Percentiles rank a stretch among this genome's conserved stretches.
These are phyloP conservation scores for Glycine latifolia DNA, from an alignment of 306 rosid genomes.

Conservation along the genomic window DNA sequence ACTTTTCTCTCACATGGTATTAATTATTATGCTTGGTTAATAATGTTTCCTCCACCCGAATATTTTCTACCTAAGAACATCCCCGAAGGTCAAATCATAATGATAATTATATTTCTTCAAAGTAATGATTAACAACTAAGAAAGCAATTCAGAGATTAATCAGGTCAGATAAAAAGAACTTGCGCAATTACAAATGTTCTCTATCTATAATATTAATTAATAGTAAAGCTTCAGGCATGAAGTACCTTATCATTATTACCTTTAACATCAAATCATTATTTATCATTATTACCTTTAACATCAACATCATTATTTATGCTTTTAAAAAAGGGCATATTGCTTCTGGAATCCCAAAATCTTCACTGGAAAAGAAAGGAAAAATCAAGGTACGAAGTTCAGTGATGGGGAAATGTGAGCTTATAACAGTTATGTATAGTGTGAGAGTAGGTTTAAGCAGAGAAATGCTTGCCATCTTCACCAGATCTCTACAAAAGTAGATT, in stretches of 20 bases:
- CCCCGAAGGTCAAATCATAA: slow-evolving; percentile 26
- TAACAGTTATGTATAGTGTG: not conserved
- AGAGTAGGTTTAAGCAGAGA: not conserved
- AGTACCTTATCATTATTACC: not conserved
- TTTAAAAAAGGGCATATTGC: not conserved
- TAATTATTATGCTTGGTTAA: slow-evolving; percentile 17
- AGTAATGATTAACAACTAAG: slow-evolving; percentile 45
- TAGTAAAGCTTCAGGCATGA: not conserved
- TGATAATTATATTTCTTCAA: slow-evolving; percentile 44
- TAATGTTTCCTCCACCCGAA: slow-evolving; percentile 37
- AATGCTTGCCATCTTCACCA: not conserved
- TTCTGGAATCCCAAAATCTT: not conserved
- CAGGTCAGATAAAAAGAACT: slow-evolving; percentile 10
- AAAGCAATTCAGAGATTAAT: slow-evolving; percentile 41
- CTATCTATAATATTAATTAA: not conserved
- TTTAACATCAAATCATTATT: not conserved
- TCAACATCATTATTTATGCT: not conserved
- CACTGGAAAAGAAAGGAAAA: not conserved
- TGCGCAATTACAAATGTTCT: slow-evolving; percentile 2
- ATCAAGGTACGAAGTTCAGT: slow-evolving; percentile 1
- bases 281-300: not conserved
- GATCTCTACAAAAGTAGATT: not conserved
- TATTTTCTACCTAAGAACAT: slow-evolving; percentile 32
- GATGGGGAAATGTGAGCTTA: slow-evolving; percentile 2
- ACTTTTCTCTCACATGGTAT: slow-evolving; percentile 15